A percentile compares a stretch with the other conserved stretches of the same genome.
These are phyloP conservation scores for Yarrowia sp. DNA, from an alignment of 805 yeast species.

Conservation along the genomic window DNA sequence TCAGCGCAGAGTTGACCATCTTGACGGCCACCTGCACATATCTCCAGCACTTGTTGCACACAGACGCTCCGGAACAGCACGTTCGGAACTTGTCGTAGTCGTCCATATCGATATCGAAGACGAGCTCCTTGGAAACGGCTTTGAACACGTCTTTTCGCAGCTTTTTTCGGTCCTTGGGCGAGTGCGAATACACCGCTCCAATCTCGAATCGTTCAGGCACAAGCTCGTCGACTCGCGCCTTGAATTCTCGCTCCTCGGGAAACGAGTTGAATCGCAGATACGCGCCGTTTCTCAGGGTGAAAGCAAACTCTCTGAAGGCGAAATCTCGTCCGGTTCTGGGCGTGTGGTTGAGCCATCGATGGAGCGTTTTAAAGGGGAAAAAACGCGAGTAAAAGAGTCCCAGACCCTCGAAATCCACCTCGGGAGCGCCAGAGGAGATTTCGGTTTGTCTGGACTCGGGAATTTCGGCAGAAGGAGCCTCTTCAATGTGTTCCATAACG, in stretches of 20 bases:
- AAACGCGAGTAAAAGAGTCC: constrained; percentile 39
- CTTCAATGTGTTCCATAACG: constrained; percentile 10
- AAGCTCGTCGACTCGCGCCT: constrained; percentile 64
- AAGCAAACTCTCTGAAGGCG: constrained; percentile 89
- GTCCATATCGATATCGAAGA: constrained; percentile 95
- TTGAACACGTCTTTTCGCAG: constrained; percentile 71
- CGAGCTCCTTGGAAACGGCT: constrained; percentile 81
- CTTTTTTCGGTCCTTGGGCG: constrained; percentile 76
- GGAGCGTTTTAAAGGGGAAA: constrained; percentile 75
- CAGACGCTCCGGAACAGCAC: constrained; percentile 81
- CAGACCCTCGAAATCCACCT: constrained; percentile 3
- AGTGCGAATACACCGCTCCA: constrained; percentile 85
- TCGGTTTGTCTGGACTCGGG: not conserved
- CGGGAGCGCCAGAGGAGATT: not conserved
- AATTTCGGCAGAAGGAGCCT: not conserved
- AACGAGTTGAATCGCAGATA: constrained; percentile 88
- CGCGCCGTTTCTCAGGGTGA: constrained; percentile 81
- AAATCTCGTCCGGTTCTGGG: constrained; percentile 72
- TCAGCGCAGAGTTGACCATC: constrained; percentile 64
- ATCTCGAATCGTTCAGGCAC: constrained; percentile 91
- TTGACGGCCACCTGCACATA: constrained; percentile 82
- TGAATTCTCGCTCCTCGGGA: constrained; percentile 63
- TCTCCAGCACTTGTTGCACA: constrained; percentile 90
- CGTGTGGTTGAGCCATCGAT: constrained; percentile 86
- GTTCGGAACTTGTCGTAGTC: constrained; percentile 94